Base-by-base conservation (phyloP, 805 yeast genomes). In the Lachancea dasiensis region DNA sequence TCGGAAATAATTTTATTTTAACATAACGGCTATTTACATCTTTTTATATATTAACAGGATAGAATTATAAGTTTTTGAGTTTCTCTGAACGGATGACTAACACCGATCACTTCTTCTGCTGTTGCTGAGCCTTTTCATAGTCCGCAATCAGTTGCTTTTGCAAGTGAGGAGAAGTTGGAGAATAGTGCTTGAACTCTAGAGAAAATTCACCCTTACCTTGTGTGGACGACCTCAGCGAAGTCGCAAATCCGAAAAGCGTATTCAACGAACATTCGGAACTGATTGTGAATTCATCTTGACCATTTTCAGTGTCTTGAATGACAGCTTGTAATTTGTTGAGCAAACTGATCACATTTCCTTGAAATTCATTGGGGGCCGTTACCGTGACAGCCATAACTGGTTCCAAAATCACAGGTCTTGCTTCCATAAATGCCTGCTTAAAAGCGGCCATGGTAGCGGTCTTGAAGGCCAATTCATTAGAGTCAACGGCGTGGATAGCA, bases 171-270 rank as follows among this genome's bases (percentile, higher is more conserved):
- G 94, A 75, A 36, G 94, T 83, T 49, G 95, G 95, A 35, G 90
- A 77, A 62, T 90, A 92, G 56, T 86, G 84, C 59, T 84, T 81
- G 69, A 92, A 92, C 63, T 92, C 99, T 63, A 92, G 73, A 2
- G 95, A 77, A 64, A 92, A 92, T 67, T 94, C 97, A 56, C 99
- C 98, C 63, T 92, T 92, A 67, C 99, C 99, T 67, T 92, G 98
- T 11, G 98, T 90, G 43, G 85, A 79, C 15, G 98, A 97, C 72
- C 99, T 82, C 58, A 92, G 72, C 18, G 86, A 77, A 6, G 97
- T 85, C 6, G 97, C 95, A 59, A 92, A 86, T 26, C 98, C 98
- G 63, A 92, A 92, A 86, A 92, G 78, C 45, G 85, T 77, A 69
- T 89, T 89, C 66, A 92, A 77, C n/a, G 97, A 83, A 69, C 97